Evolutionary conservation across 2,329 filamentous ascomycete species (phyloP), one percentile per base, ranked within the genome.

Genomic region (Colletotrichum plurivorum): DNA sequence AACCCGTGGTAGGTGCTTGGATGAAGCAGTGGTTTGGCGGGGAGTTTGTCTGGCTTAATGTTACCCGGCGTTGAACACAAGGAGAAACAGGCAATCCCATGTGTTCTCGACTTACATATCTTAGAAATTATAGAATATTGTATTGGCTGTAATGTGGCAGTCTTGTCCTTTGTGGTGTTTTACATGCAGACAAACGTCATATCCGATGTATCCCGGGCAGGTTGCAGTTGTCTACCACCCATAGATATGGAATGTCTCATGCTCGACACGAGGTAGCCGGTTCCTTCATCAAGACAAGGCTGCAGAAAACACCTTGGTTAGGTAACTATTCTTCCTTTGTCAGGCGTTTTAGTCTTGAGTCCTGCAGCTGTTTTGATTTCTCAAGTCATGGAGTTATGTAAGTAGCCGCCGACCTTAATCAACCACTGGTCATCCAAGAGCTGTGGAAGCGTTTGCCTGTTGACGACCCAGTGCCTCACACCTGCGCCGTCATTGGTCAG

Each of bases 1-100:
- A 69, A 61, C 45, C 25, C 54, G 2, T 57, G 48, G 53, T 64
- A 25, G 25, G 3, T 3, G 16, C 18, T 18, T 48, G 31, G 9
- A n/a, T 48, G 15, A 16, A n/a, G n/a, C 8, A 2, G 3, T 18
- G 45, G 18, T 8, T 48, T 43, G 41, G 41, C 16, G 13, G 13
- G 6, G 16, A 43, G 13, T 43, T 36, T 1, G 31, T 4, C 31
- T 36, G 31, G 31, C 31, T 36, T 36, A 10, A 36, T 36, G 8
- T 8, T 36, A 10, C 10, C 31, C 10, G 8, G 31, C 9, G 8
- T 36, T 10, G 31, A 36, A 2, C 31, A 36, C 41, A 2, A 43
- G 13, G 41, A 43, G 41, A 43, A 43, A 43, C 13, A 43, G 41
- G 13, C 5, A 43, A n/a, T 13, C 41, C 41, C 41, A 43, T 6